Conservation (phyloP, 2,329 filamentous ascomycete species). For the Sporothrix curviconia region DNA sequence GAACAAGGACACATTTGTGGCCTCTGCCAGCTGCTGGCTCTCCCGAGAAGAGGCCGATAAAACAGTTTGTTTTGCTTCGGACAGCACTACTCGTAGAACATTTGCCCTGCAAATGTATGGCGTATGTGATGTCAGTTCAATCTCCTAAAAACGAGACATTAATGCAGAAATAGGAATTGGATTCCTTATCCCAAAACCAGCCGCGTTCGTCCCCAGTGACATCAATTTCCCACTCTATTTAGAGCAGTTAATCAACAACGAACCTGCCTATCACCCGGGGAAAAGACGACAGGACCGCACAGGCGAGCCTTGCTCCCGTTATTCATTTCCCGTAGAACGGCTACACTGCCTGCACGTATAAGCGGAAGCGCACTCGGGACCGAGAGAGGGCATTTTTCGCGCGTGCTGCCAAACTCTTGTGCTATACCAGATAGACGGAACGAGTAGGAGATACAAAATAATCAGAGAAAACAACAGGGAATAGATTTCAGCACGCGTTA, state of each 20-base stretch:
- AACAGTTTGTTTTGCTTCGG: too few species aligned
- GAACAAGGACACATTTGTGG: too few species aligned
- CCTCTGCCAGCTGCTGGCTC: too few species aligned
- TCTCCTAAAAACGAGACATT: too few species aligned
- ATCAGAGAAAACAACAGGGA: not conserved
- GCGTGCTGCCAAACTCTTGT: not conserved
- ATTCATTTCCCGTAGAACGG: too few species aligned
- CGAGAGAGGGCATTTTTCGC: not conserved
- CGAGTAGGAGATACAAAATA: too few species aligned
- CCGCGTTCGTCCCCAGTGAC: slow-evolving; percentile 1
- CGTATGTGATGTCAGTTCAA: too few species aligned
- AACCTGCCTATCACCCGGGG: not conserved
- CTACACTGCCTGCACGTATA: too few species aligned
- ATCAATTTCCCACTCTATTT: not conserved
- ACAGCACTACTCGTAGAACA: too few species aligned
- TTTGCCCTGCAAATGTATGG: not conserved
- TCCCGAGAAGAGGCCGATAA: too few species aligned
- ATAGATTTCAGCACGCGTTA: too few species aligned
- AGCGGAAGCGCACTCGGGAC: too few species aligned
- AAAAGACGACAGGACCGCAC: not conserved
- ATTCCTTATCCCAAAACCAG: not conserved
- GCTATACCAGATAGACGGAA: not conserved
- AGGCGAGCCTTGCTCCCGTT: not conserved
- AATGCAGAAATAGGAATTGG: not conserved
- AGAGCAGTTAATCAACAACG: not conserved